Percentiles rank a stretch among this genome's conserved stretches.
Evolutionary conservation across 768 basidiomycete species (phyloP).

Genomic region (Agrocybe chaxingu): DNA sequence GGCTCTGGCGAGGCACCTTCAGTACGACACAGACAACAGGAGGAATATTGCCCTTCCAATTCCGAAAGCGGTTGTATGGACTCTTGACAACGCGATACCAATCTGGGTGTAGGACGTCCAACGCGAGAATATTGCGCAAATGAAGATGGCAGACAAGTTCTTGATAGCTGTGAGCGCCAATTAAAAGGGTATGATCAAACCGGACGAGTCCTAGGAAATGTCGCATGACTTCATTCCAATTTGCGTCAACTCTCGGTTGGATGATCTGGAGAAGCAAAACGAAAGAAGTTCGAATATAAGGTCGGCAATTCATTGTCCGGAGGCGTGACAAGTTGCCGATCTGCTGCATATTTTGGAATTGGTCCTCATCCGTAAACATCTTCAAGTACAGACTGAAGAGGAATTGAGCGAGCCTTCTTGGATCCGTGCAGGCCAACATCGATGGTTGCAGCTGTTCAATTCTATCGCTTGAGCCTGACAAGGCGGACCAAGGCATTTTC

Average conservation of each 20-base stretch:
- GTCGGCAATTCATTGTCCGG: slow-evolving; percentile 11
- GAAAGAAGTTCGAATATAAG: slow-evolving; percentile 30
- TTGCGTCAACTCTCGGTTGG: slow-evolving; percentile 14
- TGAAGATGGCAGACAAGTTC: slow-evolving; percentile 17
- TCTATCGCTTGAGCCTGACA: slow-evolving; percentile 10
- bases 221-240: slow-evolving; percentile 29
- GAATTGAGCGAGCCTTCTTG: slow-evolving; percentile 27
- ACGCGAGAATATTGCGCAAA: too few species aligned
- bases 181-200: slow-evolving; percentile 20
- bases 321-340: slow-evolving; percentile 15
- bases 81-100: slow-evolving; percentile 2
- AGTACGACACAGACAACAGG: slow-evolving; percentile 28
- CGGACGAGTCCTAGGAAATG: slow-evolving; percentile 18
- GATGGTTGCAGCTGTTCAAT: slow-evolving; percentile 4
- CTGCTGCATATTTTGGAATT: slow-evolving; percentile 14
- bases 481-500: slow-evolving; percentile 28
- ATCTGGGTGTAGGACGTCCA: slow-evolving; percentile 18
- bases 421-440: slow-evolving; percentile 11
- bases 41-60: slow-evolving; percentile 22
- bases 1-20: slow-evolving; percentile 25
- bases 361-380: slow-evolving; percentile 31
- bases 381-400: slow-evolving; percentile 37
- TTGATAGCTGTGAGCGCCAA: slow-evolving; percentile 22
- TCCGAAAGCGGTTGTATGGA: slow-evolving; percentile 19
- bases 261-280: slow-evolving; percentile 27